Percentiles rank a stretch among this genome's conserved stretches.
Evolutionary conservation across 768 basidiomycete species (phyloP).

Genomic region (Boletus reticulatus): DNA sequence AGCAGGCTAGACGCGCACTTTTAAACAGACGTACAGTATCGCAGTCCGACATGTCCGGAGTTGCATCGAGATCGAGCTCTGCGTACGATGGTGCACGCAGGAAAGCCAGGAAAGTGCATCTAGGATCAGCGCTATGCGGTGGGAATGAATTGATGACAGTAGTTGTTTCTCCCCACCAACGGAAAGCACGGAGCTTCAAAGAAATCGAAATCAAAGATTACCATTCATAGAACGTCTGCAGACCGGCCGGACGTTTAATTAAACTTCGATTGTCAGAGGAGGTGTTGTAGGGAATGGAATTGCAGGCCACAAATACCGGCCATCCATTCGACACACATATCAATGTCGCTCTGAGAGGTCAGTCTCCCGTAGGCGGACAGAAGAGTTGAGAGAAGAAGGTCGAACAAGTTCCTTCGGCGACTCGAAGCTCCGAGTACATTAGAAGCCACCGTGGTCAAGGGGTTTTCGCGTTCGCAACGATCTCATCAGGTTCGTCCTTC

Average conservation of each 20-base stretch:
- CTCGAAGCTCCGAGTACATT: too few relatives aligned
- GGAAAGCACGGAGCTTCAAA: background rate
- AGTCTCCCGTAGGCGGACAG: too few relatives aligned
- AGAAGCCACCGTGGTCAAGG: too few relatives aligned
- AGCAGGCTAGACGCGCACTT: background rate
- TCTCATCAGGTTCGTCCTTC: background rate
- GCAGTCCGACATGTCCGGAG: background rate
- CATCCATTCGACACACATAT: too few relatives aligned
- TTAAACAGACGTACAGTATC: background rate
- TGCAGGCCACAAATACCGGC: too few relatives aligned
- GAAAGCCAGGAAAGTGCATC: background rate
- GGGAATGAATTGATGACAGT: background rate
- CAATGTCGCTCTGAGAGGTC: too few relatives aligned
- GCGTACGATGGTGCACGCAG: background rate
- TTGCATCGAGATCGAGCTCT: background rate
- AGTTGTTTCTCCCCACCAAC: background rate
- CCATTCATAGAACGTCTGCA: background rate
- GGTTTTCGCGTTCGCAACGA: background rate
- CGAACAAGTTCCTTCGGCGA: background rate
- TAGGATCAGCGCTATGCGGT: slow-evolving; percentile 1
- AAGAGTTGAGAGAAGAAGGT: too few relatives aligned
- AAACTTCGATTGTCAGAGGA: too few relatives aligned
- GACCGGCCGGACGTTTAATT: too few relatives aligned
- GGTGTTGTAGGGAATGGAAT: too few relatives aligned
- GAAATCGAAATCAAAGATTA: background rate